Evolutionary conservation across 2,329 filamentous ascomycete species (phyloP).

Genomic region (Talaromyces amestolkiae): DNA sequence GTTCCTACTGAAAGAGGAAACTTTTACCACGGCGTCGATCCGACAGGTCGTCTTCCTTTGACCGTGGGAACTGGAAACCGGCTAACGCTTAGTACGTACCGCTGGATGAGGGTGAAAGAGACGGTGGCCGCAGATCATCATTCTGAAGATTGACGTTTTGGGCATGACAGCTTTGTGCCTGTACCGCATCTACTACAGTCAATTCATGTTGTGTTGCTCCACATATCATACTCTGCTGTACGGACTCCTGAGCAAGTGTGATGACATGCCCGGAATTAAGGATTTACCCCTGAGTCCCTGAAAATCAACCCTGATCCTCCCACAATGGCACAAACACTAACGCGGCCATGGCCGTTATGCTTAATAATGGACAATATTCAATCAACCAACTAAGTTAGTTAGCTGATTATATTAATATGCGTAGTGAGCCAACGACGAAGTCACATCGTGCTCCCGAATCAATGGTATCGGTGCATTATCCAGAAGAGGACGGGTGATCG

Average conservation of each 20-base stretch:
- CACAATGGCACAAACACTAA: not conserved
- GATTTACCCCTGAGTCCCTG: constrained; percentile 2
- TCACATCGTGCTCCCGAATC: not conserved
- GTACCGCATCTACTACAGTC: not conserved
- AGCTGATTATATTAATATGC: not conserved
- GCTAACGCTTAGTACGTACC: not conserved
- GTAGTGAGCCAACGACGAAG: not conserved
- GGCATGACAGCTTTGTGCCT: not conserved
- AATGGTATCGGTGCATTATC: constrained; percentile 8
- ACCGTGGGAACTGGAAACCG: not conserved
- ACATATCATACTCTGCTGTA: not conserved
- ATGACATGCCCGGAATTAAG: not conserved
- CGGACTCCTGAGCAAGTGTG: not conserved
- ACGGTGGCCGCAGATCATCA: not conserved
- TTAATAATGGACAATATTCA: not conserved
- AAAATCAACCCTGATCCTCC: not conserved
- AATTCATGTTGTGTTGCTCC: not conserved
- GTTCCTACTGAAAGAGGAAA: not conserved
- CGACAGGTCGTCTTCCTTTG: not conserved
- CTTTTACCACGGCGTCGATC: not conserved
- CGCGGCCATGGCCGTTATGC: not conserved
- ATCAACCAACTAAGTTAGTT: not conserved
- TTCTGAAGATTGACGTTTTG: not conserved
- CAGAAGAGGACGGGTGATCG: not conserved
- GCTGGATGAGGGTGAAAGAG: not conserved